phyloP scores from a whole-genome alignment of 1,139 yeast genomes.

The Debaryomyces fabryi region DNA sequence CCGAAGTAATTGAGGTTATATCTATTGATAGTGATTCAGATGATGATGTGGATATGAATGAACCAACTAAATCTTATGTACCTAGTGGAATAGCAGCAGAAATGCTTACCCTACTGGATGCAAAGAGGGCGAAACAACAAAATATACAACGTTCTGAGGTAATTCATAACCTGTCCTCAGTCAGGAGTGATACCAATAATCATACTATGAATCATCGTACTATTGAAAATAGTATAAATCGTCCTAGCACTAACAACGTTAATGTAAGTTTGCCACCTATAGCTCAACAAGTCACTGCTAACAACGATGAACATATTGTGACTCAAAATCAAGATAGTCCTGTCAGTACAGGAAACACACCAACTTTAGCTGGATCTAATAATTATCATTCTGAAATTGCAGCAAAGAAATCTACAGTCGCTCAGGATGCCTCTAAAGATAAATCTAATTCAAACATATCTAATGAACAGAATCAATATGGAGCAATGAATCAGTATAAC shows the following conservation, averaged over 20 bases:
- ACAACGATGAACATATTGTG: background rate
- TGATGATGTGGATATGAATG: slow-evolving; percentile 13
- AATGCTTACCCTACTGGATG: background rate
- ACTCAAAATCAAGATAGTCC: background rate
- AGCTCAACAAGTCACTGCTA: background rate
- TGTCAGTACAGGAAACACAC: background rate
- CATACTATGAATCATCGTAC: background rate
- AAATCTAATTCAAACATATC: background rate
- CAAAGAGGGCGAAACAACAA: background rate
- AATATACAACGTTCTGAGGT: background rate
- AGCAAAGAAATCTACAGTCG: background rate
- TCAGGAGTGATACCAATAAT: background rate
- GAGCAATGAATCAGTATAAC: background rate
- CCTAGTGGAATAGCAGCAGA: background rate
- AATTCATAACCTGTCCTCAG: background rate
- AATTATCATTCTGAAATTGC: background rate
- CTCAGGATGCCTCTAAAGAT: background rate
- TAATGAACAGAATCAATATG: no score
- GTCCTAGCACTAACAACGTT: background rate
- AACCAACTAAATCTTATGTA: background rate
- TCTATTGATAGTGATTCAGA: slow-evolving; percentile 34
- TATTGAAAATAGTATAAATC: background rate
- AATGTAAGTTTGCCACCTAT: background rate
- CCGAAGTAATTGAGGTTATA: slow-evolving; percentile 23
- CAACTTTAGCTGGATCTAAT: background rate